Evolutionary conservation across 805 yeast species (phyloP), one percentile per base, ranked within the genome.

Genomic region (Candida manassasensis): DNA sequence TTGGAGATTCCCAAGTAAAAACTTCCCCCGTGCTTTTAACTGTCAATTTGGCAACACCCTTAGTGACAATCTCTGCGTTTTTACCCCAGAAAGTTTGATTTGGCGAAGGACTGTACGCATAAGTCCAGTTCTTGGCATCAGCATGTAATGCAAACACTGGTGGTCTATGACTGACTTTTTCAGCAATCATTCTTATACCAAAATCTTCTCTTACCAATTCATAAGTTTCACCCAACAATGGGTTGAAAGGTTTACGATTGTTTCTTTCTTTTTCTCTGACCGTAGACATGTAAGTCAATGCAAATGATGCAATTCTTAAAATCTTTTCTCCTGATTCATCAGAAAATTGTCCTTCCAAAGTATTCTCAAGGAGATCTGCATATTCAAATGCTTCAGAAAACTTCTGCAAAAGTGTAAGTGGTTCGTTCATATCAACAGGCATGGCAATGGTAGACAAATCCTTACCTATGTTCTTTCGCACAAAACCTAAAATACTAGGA

Each of bases 391-490:
- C 57, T 56, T 93, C 98, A 0, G 93, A 70, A 47, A 81, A 76
- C 42, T 79, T 75, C 55, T 93, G 96, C 37, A 90, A 66, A 19
- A 84, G 77, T 0, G 94, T 77, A 15, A 90, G 54, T 0, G 98
- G 98, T 58, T 93, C 98, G 61, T 93, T 93, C 36, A 88, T 75
- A 1, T 93, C 80, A 6, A 93, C 95, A 1, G 98, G 98, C 89
- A 90, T 88, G 0, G 96, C 80, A 29, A 89, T 74, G 1, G 87
- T 71, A 0, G 88, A 71, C 38, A 93, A 56, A 57, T 90, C 97
- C 52, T 89, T 90, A 14, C 97, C 97, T 8, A 90, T 93, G 47
- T 87, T 88, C 56, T 89, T 89, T 39, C 96, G 73, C 33, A 93
- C 69, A 48, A 88, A 77, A 1, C 86, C 73, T 37, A 90, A 63